Conservation (phyloP, 768 basidiomycete genomes). For the Leccinum subgranulosum region DNA sequence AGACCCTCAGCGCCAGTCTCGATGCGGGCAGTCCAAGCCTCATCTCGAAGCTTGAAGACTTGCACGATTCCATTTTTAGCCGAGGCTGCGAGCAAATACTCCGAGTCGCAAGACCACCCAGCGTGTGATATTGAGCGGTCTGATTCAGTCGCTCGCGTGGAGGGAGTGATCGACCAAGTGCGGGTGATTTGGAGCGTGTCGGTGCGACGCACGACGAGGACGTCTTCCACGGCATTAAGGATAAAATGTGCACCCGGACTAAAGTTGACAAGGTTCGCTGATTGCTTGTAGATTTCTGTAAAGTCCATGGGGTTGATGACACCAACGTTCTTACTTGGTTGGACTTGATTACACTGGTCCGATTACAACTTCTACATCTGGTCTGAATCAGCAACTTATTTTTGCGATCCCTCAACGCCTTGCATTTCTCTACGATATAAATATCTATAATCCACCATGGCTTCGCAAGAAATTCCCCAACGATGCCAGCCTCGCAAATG, state of each 20-base stretch:
- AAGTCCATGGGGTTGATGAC: constrained; percentile 63
- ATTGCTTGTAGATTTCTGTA: constrained; percentile 80
- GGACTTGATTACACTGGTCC: not conserved
- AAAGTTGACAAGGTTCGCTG: constrained; percentile 67
- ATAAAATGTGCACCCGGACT: constrained; percentile 88
- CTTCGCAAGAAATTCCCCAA: not conserved
- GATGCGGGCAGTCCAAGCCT: constrained; percentile 73
- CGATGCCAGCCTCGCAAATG: constrained; percentile 9
- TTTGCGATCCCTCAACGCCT: constrained; percentile 2
- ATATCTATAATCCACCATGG: not conserved
- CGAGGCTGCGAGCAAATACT: constrained; percentile 80
- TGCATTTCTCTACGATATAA: constrained; percentile 6
- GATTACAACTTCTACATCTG: not conserved
- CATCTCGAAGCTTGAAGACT: constrained; percentile 77
- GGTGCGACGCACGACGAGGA: constrained; percentile 79
- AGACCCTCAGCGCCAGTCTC: constrained; percentile 84
- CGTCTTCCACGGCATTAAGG: constrained; percentile 73
- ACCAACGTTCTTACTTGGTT: not conserved
- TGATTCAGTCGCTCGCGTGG: constrained; percentile 40
- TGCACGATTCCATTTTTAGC: constrained; percentile 69
- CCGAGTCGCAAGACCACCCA: constrained; percentile 86
- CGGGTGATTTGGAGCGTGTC: constrained; percentile 81
- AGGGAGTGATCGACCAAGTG: constrained; percentile 68
- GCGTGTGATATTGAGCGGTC: constrained; percentile 64
- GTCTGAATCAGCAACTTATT: constrained; percentile 15